Conservation (phyloP, 2,329 filamentous ascomycete genomes). For the Parasarocladium wereldwijsianum region DNA sequence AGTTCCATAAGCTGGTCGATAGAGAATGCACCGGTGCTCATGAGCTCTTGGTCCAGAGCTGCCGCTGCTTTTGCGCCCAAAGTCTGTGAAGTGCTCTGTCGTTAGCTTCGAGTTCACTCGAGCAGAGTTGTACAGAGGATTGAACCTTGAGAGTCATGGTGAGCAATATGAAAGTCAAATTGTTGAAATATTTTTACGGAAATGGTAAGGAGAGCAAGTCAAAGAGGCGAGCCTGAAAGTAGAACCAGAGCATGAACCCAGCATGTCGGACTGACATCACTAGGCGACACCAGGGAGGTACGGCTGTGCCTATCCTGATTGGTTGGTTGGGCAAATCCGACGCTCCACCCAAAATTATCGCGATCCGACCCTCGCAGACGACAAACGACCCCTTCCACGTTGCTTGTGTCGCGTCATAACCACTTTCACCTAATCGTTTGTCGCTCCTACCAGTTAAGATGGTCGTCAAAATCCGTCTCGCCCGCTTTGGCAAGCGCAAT, state of each 20-base stretch:
- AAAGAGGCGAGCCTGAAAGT: constrained; percentile 5
- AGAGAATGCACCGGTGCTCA: constrained; percentile 77
- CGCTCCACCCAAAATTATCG: constrained; percentile 35
- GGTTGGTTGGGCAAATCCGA: neutral
- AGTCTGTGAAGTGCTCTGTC: constrained; percentile 39
- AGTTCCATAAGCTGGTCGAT: constrained; percentile 97
- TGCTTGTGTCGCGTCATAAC: neutral
- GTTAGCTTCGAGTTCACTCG: constrained; percentile 2
- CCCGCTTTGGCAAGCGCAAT: constrained; percentile 81
- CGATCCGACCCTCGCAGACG: constrained; percentile 51
- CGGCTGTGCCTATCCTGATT: neutral
- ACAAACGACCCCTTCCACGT: neutral
- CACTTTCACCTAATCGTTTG: constrained; percentile 10
- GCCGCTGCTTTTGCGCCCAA: constrained; percentile 77
- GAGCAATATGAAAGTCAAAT: constrained; percentile 1
- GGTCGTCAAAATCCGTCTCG: constrained; percentile 88
- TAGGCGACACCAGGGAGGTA: too few species aligned
- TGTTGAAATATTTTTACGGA: neutral
- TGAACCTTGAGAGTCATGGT: constrained; percentile 19
- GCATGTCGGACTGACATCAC: constrained; percentile 2
- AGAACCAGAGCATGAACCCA: neutral
- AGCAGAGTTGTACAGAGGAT: neutral
- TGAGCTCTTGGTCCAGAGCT: constrained; percentile 83
- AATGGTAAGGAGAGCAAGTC: constrained; percentile 5
- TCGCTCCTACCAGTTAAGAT: too few species aligned